Conservation (phyloP, 2,329 filamentous ascomycete genomes). For the Cladophialophora exuberans region DNA sequence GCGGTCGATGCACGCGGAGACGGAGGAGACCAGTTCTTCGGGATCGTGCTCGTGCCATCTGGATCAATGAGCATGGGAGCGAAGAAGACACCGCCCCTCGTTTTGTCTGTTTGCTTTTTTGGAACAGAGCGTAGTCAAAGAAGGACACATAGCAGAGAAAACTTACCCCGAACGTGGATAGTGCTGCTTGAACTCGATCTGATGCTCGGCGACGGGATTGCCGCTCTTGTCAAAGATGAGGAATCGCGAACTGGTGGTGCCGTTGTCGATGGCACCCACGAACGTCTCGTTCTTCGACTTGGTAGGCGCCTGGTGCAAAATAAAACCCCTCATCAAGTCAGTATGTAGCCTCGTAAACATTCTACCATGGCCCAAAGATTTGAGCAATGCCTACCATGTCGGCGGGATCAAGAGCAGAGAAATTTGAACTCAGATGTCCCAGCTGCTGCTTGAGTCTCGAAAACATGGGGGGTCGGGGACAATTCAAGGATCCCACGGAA, state of each 20-base stretch:
- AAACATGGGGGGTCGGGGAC: slow-evolving; percentile 2
- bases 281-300: slow-evolving; percentile 48
- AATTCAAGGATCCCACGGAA: too few species aligned
- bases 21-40: slow-evolving; percentile 67
- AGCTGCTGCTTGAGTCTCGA: slow-evolving; percentile 10
- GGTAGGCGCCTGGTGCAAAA: too few species aligned
- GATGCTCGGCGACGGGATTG: slow-evolving; percentile 73
- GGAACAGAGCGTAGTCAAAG: neutral
- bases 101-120: too few species aligned
- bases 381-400: slow-evolving; percentile 5
- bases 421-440: slow-evolving; percentile 2
- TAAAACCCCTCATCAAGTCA: too few species aligned
- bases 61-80: too few species aligned
- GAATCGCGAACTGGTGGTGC: slow-evolving; percentile 80
- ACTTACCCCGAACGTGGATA: slow-evolving; percentile 76
- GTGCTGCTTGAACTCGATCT: slow-evolving; percentile 77
- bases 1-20: slow-evolving; percentile 71
- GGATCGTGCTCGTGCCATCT: slow-evolving; percentile 84
- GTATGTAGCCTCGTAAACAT: too few species aligned
- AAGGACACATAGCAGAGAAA: neutral
- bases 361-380: neutral
- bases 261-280: slow-evolving; percentile 80
- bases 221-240: slow-evolving; percentile 77
- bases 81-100: too few species aligned
- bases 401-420: neutral